Conservation (phyloP, 2,329 filamentous ascomycete species). For the Microsporum ferrugineum region DNA sequence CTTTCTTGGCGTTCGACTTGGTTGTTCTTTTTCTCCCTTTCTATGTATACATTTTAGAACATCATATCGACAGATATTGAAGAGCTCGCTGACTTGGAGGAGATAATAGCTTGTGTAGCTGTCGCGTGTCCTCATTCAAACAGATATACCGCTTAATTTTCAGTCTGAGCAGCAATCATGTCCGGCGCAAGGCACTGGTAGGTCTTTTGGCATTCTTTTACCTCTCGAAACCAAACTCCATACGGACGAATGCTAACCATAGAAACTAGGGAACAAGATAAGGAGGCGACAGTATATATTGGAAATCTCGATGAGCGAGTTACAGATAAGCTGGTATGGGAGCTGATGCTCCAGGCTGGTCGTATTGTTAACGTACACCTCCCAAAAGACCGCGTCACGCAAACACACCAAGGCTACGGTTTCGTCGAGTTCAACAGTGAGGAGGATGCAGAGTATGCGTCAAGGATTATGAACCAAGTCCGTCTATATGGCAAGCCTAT, state of each 20-base stretch:
- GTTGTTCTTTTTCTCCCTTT: neutral
- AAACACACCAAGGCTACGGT: slow-evolving; percentile 93
- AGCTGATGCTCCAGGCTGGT: slow-evolving; percentile 95
- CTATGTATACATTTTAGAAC: neutral
- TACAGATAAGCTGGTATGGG: slow-evolving; percentile 81
- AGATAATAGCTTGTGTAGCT: neutral
- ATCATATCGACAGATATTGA: neutral
- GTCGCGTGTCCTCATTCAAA: neutral
- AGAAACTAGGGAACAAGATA: slow-evolving; percentile 73
- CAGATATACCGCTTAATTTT: neutral
- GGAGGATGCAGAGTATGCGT: slow-evolving; percentile 91
- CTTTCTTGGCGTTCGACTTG: neutral
- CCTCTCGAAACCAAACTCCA: too few species aligned
- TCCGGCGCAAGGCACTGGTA: slow-evolving; percentile 67
- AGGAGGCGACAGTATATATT: slow-evolving; percentile 95
- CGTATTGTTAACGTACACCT: slow-evolving; percentile 97
- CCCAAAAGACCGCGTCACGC: slow-evolving; percentile 94
- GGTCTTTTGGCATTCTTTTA: slow-evolving; percentile 14
- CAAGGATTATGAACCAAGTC: slow-evolving; percentile 92
- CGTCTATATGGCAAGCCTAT: slow-evolving; percentile 88
- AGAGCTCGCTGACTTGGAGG: neutral
- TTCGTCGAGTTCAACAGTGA: slow-evolving; percentile 98
- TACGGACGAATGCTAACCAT: slow-evolving; percentile 13
- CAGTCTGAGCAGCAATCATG: slow-evolving; percentile 36
- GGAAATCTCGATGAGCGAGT: slow-evolving; percentile 97